phyloP scores from a whole-genome alignment of 805 yeast species.

The Lachancea kluyveri region DNA sequence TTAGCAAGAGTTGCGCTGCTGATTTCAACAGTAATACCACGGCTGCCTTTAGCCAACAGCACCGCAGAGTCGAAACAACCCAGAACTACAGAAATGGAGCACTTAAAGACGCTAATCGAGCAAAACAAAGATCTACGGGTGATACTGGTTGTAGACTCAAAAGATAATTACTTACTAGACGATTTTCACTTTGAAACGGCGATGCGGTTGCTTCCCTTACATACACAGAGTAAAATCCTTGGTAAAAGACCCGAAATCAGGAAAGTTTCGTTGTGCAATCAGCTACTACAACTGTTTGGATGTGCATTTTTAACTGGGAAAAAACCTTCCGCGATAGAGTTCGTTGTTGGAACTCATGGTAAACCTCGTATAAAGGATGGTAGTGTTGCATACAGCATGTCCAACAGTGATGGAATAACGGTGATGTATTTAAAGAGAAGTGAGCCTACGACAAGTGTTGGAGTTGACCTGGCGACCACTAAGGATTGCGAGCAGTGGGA shows the following conservation, averaged over 20 bases:
- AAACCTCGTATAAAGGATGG: slow-evolving; percentile 42
- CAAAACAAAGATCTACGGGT: slow-evolving; percentile 4
- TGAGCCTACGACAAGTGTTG: slow-evolving; percentile 29
- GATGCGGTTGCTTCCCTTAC: slow-evolving; percentile 40
- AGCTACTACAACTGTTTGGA: slow-evolving; percentile 42
- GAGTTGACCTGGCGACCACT: slow-evolving; percentile 43
- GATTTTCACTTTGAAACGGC: slow-evolving; percentile 41
- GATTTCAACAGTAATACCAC: too few relatives aligned
- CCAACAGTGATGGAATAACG: slow-evolving; percentile 49
- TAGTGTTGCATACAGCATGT: slow-evolving; percentile 43
- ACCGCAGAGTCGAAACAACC: neutral
- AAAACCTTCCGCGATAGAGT: slow-evolving; percentile 16
- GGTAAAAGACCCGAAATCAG: slow-evolving; percentile 33
- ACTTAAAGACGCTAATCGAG: slow-evolving; percentile 3
- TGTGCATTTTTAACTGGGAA: slow-evolving; percentile 25
- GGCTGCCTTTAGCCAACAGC: neutral
- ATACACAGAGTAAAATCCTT: slow-evolving; percentile 37
- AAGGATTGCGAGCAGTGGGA: slow-evolving; percentile 21
- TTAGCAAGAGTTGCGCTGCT: too few relatives aligned
- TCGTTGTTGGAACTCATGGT: slow-evolving; percentile 40
- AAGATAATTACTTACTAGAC: slow-evolving; percentile 15
- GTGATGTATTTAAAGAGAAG: slow-evolving; percentile 37
- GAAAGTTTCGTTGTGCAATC: slow-evolving; percentile 38
- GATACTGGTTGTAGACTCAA: slow-evolving; percentile 9
- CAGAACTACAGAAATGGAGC: slow-evolving; percentile 10